Conservation (phyloP, 2,329 filamentous ascomycete species). For the Corynespora cassiicola region DNA sequence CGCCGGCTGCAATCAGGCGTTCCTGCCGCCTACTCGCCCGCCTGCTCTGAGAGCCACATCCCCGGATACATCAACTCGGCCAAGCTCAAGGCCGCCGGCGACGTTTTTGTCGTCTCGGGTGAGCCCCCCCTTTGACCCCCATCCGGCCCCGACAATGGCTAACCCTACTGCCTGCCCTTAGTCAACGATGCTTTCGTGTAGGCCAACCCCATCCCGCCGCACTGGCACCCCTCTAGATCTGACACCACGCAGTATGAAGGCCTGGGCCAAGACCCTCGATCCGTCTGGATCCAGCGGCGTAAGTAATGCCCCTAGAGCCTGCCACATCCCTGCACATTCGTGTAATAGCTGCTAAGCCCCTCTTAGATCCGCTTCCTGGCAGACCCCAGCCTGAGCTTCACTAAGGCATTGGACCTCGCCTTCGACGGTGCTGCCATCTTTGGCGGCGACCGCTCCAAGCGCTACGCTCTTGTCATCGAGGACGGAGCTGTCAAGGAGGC, state of each 20-base stretch:
- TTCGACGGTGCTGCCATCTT: slow-evolving; percentile 84
- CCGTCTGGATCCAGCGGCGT: slow-evolving; percentile 77
- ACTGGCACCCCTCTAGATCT: slow-evolving; percentile 8
- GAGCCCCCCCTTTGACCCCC: slow-evolving; percentile 1
- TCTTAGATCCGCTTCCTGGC: slow-evolving; percentile 84
- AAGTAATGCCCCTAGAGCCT: slow-evolving; percentile 51
- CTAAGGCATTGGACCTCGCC: slow-evolving; percentile 79
- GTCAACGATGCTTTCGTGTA: slow-evolving; percentile 97
- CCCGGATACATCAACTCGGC: slow-evolving; percentile 85
- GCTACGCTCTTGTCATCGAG: slow-evolving; percentile 84
- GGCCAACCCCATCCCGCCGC: slow-evolving; percentile 43
- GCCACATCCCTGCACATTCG: background rate
- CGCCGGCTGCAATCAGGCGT: slow-evolving; percentile 33
- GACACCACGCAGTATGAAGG: slow-evolving; percentile 74
- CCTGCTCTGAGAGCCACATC: slow-evolving; percentile 74
- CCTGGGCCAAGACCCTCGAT: slow-evolving; percentile 82
- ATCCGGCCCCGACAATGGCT: background rate
- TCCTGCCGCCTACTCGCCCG: slow-evolving; percentile 58
- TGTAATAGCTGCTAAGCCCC: background rate
- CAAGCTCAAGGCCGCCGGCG: slow-evolving; percentile 77
- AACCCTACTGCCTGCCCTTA: slow-evolving; percentile 1
- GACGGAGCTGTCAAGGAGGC: slow-evolving; percentile 83
- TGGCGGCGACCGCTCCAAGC: slow-evolving; percentile 82
- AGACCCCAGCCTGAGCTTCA: slow-evolving; percentile 81
- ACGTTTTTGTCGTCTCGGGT: slow-evolving; percentile 81